Base-by-base conservation (phyloP, 805 yeast genomes). In the Lipomyces kockii region DNA sequence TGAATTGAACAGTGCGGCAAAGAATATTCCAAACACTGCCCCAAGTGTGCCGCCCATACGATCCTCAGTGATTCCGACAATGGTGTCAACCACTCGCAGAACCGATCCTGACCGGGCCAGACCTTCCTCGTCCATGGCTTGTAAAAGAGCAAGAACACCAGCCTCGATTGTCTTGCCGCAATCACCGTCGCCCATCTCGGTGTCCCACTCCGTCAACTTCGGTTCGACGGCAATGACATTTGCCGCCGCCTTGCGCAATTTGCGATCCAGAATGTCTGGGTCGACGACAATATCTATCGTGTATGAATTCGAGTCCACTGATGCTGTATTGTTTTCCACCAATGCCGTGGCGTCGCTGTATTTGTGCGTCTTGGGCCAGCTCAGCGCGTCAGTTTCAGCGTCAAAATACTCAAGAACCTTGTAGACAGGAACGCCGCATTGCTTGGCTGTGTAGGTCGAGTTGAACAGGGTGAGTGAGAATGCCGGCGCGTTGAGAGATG, bases 1-100 rank as follows among this genome's bases (percentile, higher is more conserved):
- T 11, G 64, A 17, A 25, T 25, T 61, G 27, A 90, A 89, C 67
- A 92, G 82, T 0, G 97, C 91, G 35, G 95, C 87, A 67, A 93
- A 81, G 78, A 83, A 90, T 62, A 93, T 93, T 1, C 97, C 90
- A 77, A 93, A 93, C 46, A 93, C 78, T 0, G 97, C 98, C 63
- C 98, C 98, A 0, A 97, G 90, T 0, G 98, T 93, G 61, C 98
- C 98, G 60, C 98, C 98, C 98, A 93, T 93, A 17, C 27, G 20
- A 64, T 86, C 86, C 76, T 92, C 97, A 46, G 92, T 91, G 32
- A 89, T 78, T 64, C 91, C 96, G 2, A 97, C 90, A 3, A 66
- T 66, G 14, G 34, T 27, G 39, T 27, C 61, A 8, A 61, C 63
- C 12, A 61, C 64, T 17, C 2, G 3, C 60, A 93, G 83, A 71